A percentile compares a stretch with the other conserved stretches of the same genome.
These are phyloP conservation scores for Eucalyptus marginata DNA, from an alignment of 345 rosid species.

Conservation along the genomic window DNA sequence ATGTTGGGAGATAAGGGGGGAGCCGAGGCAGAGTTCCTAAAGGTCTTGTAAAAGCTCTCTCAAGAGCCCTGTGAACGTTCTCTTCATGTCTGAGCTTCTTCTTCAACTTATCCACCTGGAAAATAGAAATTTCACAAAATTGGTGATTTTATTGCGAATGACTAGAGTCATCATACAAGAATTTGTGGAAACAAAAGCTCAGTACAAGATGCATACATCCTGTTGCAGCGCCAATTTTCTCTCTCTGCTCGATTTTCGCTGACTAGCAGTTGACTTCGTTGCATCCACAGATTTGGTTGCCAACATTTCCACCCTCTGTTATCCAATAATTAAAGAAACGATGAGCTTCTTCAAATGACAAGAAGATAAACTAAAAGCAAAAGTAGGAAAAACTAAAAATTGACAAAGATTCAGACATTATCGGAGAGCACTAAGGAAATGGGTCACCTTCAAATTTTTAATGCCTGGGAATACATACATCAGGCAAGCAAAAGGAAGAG, in stretches of 20 bases:
- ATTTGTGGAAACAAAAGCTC: neutral
- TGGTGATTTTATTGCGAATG: neutral
- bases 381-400: neutral
- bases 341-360: neutral
- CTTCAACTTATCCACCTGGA: slow-evolving; percentile 78
- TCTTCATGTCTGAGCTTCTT: slow-evolving; percentile 79
- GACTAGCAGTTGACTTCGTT: slow-evolving; percentile 16
- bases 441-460: neutral
- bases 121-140: neutral
- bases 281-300: slow-evolving; percentile 16
- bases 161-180: neutral
- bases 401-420: neutral
- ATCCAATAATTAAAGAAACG: neutral
- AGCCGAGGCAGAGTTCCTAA: slow-evolving; percentile 93
- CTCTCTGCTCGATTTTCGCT: slow-evolving; percentile 24
- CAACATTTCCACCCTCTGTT: slow-evolving; percentile 26
- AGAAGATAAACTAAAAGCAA: neutral
- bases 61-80: slow-evolving; percentile 75
- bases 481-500: neutral
- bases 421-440: neutral
- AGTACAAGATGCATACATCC: slow-evolving; percentile 32
- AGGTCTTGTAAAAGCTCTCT: slow-evolving; percentile 84
- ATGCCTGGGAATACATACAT: neutral
- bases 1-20: slow-evolving; percentile 77
- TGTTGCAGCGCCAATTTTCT: slow-evolving; percentile 53